Percentiles rank a stretch among this genome's conserved stretches.
Evolutionary conservation across 208 protist genomes (phyloP).

Genomic region (Phytomonas sp.): DNA sequence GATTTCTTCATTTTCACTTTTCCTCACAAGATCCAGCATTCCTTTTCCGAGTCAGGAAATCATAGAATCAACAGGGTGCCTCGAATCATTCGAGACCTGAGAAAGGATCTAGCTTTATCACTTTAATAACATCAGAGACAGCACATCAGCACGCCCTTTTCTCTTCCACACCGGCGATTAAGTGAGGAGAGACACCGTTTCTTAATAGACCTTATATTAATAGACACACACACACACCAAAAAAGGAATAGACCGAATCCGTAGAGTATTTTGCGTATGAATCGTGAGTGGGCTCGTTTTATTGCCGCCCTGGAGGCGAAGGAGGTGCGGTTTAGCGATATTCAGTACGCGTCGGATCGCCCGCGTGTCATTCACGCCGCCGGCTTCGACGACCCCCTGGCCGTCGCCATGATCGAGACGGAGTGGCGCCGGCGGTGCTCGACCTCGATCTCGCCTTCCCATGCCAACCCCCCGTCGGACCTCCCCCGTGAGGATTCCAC

Average conservation of each 20-base stretch:
- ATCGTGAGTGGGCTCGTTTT: constrained; percentile 50
- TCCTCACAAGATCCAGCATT: no score
- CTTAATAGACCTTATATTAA: no score
- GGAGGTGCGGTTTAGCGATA: constrained; percentile 63
- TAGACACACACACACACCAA: constrained; percentile 6
- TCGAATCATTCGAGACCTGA: no score
- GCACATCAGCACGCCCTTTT: not conserved
- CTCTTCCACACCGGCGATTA: not conserved
- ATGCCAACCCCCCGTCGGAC: not conserved
- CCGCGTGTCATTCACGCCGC: constrained; percentile 54
- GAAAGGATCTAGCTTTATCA: no score
- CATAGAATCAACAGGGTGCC: no score
- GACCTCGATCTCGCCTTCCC: not conserved
- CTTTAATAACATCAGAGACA: no score
- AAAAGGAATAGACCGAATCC: not conserved
- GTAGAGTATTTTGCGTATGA: not conserved
- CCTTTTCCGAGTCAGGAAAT: no score
- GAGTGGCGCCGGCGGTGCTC: constrained; percentile 52
- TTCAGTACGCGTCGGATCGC: constrained; percentile 59
- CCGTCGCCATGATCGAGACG: constrained; percentile 74
- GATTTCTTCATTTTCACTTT: no score
- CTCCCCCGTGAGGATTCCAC: not conserved
- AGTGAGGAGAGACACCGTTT: no score
- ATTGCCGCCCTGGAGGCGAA: constrained; percentile 49
- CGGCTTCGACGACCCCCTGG: constrained; percentile 69